A percentile compares a stretch with the other conserved stretches of the same genome.
These are phyloP conservation scores for Auxenochlorella pyrenoidosa DNA, from an alignment of 139 green algal genomes.

Conservation along the genomic window DNA sequence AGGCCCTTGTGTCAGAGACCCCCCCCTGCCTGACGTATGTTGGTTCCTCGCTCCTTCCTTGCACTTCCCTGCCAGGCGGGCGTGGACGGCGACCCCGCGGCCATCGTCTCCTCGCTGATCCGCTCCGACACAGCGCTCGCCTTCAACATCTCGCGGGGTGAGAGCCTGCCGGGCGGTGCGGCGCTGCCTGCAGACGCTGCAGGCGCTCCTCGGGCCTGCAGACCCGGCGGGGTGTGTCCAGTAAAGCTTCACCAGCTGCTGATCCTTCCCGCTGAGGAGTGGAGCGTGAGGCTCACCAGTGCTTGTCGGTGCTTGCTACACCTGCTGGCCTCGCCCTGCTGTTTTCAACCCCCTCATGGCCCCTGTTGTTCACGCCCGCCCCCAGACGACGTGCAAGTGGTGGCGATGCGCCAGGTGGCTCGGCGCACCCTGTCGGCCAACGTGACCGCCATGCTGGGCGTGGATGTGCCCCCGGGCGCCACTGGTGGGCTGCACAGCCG, in stretches of 20 bases:
- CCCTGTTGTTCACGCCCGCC: neutral
- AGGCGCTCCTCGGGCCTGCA: too few species aligned
- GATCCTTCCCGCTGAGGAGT: too few species aligned
- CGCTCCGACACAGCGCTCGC: conserved; percentile 52
- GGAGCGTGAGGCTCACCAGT: too few species aligned
- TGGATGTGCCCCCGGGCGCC: conserved; percentile 52
- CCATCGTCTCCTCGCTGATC: conserved; percentile 52
- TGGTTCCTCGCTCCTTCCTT: neutral
- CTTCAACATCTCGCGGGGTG: conserved; percentile 61
- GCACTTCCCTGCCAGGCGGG: conserved; percentile 32
- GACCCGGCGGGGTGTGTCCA: too few species aligned
- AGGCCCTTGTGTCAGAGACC: too few species aligned
- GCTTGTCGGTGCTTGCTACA: too few species aligned
- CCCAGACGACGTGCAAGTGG: conserved; percentile 42
- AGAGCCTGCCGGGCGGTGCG: neutral
- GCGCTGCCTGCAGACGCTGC: neutral
- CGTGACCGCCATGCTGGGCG: conserved; percentile 60
- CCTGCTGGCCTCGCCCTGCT: neutral
- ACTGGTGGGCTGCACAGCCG: neutral
- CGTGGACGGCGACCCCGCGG: conserved; percentile 46
- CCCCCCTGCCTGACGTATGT: neutral
- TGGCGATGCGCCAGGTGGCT: conserved; percentile 20
- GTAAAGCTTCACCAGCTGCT: too few species aligned
- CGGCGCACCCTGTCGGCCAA: conserved; percentile 57
- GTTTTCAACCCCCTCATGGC: too few species aligned